Percentiles rank a stretch among this genome's conserved stretches.
Evolutionary conservation across 768 basidiomycete genomes (phyloP).

Genomic region (Botryobasidium botryosum): DNA sequence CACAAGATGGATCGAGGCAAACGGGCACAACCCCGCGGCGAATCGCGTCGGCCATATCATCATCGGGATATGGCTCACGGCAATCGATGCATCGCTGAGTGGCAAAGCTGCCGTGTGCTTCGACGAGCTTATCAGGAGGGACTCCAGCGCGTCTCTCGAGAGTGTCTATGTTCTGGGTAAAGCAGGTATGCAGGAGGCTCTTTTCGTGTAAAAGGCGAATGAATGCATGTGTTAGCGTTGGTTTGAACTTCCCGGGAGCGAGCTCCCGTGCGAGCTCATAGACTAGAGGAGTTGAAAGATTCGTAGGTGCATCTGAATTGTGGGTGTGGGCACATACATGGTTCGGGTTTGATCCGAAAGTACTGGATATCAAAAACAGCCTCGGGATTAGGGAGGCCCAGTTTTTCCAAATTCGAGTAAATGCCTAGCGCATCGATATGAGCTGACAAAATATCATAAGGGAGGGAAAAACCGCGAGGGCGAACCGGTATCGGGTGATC

Average conservation of each 20-base stretch:
- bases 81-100: constrained; percentile 72
- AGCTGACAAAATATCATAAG: constrained; percentile 5
- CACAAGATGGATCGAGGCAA: constrained; percentile 38
- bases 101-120: constrained; percentile 95
- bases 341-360: constrained; percentile 62
- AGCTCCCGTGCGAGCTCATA: constrained; percentile 88
- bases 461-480: constrained; percentile 12
- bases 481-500: constrained; percentile 56
- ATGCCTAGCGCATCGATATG: background rate
- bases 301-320: background rate
- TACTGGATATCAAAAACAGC: constrained; percentile 88
- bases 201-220: constrained; percentile 63
- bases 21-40: constrained; percentile 44
- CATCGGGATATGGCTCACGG: constrained; percentile 35
- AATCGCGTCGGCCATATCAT: constrained; percentile 48
- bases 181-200: constrained; percentile 52
- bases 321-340: constrained; percentile 35
- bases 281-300: constrained; percentile 25
- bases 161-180: constrained; percentile 84
- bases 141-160: constrained; percentile 76
- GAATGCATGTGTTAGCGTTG: constrained; percentile 83
- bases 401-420: constrained; percentile 57
- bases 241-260: constrained; percentile 78
- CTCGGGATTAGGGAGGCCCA: constrained; percentile 81
- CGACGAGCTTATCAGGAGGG: constrained; percentile 55